These are phyloP conservation scores for Hypoxylon lienhwacheense DNA, from an alignment of 495 filamentous ascomycete genomes.

Conservation along the genomic window DNA sequence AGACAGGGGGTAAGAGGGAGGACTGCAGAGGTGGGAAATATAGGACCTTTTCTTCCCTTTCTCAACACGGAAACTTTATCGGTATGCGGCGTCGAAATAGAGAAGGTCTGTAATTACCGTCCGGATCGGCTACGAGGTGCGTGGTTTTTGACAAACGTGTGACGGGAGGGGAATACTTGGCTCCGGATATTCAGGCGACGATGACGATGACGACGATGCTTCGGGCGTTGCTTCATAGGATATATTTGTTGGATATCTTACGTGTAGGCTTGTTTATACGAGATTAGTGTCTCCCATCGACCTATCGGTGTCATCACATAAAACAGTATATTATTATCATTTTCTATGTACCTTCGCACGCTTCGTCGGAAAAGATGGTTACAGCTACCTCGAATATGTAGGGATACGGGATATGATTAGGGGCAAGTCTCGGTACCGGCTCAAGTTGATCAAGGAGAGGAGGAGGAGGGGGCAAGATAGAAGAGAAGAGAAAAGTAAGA, in stretches of 20 bases:
- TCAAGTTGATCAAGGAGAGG: conserved; percentile 6
- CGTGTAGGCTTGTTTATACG: not conserved
- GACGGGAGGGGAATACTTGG: conserved; percentile 11
- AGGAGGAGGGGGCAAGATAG: not conserved
- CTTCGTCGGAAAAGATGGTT: conserved; percentile 19
- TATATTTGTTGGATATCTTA: conserved; percentile 11
- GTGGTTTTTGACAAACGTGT: conserved; percentile 6
- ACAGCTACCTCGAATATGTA: too few species aligned
- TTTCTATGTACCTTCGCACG: conserved; percentile 22
- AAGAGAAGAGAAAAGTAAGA: conserved; percentile 3
- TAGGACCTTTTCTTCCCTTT: conserved; percentile 3
- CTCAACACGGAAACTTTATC: too few species aligned
- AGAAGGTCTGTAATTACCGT: conserved; percentile 12
- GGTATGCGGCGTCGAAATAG: conserved; percentile 25
- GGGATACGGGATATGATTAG: not conserved
- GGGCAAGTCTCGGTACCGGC: not conserved
- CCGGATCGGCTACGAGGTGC: conserved; percentile 7
- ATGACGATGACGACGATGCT: conserved; percentile 7
- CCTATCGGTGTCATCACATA: conserved; percentile 1
- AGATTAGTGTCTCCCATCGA: not conserved
- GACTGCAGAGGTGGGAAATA: conserved; percentile 2
- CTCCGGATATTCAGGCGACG: conserved; percentile 25
- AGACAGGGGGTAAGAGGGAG: not conserved
- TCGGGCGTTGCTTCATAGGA: conserved; percentile 5
- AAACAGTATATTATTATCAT: conserved; percentile 9